Conservation (phyloP, 495 filamentous ascomycete genomes). For the Amphirosellinia nigrospora region DNA sequence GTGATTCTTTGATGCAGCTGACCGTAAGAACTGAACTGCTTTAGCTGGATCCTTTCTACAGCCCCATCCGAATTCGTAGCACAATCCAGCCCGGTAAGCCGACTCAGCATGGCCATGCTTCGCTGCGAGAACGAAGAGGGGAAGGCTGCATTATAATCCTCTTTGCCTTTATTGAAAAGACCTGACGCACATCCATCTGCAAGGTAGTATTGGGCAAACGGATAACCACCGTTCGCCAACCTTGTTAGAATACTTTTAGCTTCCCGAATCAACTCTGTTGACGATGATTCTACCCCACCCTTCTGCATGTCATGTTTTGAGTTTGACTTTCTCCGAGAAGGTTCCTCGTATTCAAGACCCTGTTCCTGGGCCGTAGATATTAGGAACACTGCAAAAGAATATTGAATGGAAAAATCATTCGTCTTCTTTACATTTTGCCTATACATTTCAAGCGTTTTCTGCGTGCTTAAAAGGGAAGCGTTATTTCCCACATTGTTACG, state of each 20-base stretch:
- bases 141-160: conserved; percentile 89
- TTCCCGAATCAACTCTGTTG: conserved; percentile 79
- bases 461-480: conserved; percentile 85
- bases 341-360: conserved; percentile 48
- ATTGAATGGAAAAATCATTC: conserved; percentile 83
- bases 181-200: conserved; percentile 94
- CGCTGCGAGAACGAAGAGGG: conserved; percentile 87
- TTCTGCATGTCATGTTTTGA: conserved; percentile 52
- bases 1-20: conserved; percentile 89
- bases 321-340: conserved; percentile 48
- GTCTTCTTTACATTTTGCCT: conserved; percentile 95
- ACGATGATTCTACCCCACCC: conserved; percentile 54
- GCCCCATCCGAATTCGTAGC: conserved; percentile 99
- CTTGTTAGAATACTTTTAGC: conserved; percentile 86
- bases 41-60: conserved; percentile 85
- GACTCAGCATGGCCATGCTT: conserved; percentile 98
- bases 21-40: conserved; percentile 91
- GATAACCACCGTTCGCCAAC: conserved; percentile 83
- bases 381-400: conserved; percentile 95
- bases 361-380: conserved; percentile 81
- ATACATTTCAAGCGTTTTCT: conserved; percentile 97
- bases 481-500: conserved; percentile 81
- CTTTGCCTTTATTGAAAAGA: conserved; percentile 89
- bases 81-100: conserved; percentile 89
- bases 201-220: conserved; percentile 97